phyloP scores from a whole-genome alignment of 371 early-diverging fungal species.

The Circinella umbellata region DNA sequence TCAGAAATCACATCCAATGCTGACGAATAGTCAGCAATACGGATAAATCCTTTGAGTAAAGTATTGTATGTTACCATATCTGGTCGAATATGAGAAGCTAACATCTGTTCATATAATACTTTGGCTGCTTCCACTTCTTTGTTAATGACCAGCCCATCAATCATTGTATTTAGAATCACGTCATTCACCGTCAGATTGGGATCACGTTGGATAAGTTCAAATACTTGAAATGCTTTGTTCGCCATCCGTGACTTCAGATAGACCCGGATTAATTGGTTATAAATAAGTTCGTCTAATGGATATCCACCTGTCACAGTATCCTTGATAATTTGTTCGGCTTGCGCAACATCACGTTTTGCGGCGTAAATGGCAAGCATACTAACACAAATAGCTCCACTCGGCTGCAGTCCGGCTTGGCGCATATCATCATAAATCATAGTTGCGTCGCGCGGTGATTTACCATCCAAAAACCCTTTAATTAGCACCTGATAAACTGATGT shows the following conservation, averaged over 20 bases:
- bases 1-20: constrained; percentile 40
- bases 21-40: constrained; percentile 21
- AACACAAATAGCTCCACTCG: constrained; percentile 33
- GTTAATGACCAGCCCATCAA: constrained; percentile 51
- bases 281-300: constrained; percentile 32
- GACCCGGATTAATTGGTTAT: constrained; percentile 49
- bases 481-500: constrained; percentile 39
- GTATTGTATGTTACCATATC: constrained; percentile 57
- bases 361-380: constrained; percentile 42
- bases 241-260: constrained; percentile 38
- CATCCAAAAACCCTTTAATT: constrained; percentile 40
- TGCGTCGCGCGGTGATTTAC: constrained; percentile 31
- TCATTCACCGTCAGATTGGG: constrained; percentile 36
- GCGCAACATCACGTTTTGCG: constrained; percentile 28
- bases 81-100: constrained; percentile 32
- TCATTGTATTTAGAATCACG: constrained; percentile 47
- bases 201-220: constrained; percentile 39
- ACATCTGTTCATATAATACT: constrained; percentile 42
- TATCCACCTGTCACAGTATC: constrained; percentile 34
- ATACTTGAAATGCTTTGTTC: constrained; percentile 37
- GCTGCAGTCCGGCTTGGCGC: constrained; percentile 25
- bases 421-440: constrained; percentile 38
- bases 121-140: constrained; percentile 39
- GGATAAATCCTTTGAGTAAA: constrained; percentile 46
- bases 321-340: constrained; percentile 36